phyloP scores from a whole-genome alignment of 2,329 filamentous ascomycete genomes.

The Fusarium illudens region DNA sequence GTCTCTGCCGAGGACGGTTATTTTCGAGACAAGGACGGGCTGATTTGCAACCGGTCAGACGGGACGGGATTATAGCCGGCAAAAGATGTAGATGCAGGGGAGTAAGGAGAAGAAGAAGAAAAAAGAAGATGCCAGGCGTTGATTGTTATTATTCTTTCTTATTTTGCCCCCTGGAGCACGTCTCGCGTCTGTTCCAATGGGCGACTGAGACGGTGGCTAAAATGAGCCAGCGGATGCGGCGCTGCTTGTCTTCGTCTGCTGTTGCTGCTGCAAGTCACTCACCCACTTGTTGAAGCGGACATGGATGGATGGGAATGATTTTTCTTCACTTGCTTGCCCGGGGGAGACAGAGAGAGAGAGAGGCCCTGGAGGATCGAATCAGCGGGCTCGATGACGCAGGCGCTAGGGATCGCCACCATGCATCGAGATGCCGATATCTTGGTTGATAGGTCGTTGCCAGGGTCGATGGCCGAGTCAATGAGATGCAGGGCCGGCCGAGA shows the following conservation, averaged over 20 bases:
- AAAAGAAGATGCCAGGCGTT: neutral
- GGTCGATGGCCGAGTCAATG: conserved; percentile 4
- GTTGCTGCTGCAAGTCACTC: neutral
- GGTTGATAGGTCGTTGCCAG: conserved; percentile 13
- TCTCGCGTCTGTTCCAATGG: neutral
- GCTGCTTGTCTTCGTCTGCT: neutral
- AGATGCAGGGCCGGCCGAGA: conserved; percentile 8
- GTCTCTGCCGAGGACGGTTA: neutral
- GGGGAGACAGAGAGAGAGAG: neutral
- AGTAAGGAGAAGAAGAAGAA: neutral
- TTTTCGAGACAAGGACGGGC: neutral
- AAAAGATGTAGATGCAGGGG: neutral
- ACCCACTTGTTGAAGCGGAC: neutral
- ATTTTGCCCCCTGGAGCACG: neutral
- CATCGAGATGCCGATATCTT: conserved; percentile 19
- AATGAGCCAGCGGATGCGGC: neutral
- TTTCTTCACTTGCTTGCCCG: conserved; percentile 6
- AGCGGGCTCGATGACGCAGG: conserved; percentile 23
- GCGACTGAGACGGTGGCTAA: neutral
- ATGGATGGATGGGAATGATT: neutral
- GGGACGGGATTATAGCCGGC: neutral
- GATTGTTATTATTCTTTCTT: neutral
- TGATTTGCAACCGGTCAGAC: conserved; percentile 1
- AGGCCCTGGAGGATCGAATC: conserved; percentile 7
- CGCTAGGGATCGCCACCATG: conserved; percentile 24